These are phyloP conservation scores for Suillus brevipes DNA, from an alignment of 768 basidiomycete genomes.

Conservation along the genomic window DNA sequence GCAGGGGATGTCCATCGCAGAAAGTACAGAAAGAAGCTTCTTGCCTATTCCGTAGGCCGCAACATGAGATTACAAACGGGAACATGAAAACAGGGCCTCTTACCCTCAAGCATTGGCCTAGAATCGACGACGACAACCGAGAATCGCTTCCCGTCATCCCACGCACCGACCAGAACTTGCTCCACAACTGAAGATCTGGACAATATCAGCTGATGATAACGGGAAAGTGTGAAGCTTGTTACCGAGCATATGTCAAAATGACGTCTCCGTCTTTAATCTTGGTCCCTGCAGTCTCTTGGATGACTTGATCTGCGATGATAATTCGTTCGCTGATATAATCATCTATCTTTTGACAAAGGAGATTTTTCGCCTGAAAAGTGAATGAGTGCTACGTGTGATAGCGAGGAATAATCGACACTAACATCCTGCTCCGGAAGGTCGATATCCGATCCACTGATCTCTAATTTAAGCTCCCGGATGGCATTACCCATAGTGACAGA, in stretches of 20 bases:
- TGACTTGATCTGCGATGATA: constrained; percentile 89
- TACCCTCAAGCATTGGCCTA: constrained; percentile 91
- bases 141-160: constrained; percentile 72
- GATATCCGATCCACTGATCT: constrained; percentile 89
- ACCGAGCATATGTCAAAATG: constrained; percentile 93
- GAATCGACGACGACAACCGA: constrained; percentile 94
- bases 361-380: constrained; percentile 74
- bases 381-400: not conserved
- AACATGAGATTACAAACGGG: not conserved
- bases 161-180: constrained; percentile 79
- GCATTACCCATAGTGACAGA: constrained; percentile 94
- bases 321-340: constrained; percentile 94
- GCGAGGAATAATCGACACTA: constrained; percentile 27
- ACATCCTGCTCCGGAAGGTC: constrained; percentile 97
- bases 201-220: constrained; percentile 5
- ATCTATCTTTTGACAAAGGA: constrained; percentile 82
- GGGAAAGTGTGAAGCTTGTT: constrained; percentile 2
- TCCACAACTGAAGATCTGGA: constrained; percentile 91
- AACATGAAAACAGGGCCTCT: not conserved
- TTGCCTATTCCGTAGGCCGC: constrained; percentile 56
- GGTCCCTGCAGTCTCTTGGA: constrained; percentile 81
- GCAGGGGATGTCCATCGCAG: constrained; percentile 70
- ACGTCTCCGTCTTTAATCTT: constrained; percentile 96
- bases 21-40: constrained; percentile 67
- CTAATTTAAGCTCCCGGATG: constrained; percentile 90